A percentile compares a stretch with the other conserved stretches of the same genome.
phyloP scores from a whole-genome alignment of 768 basidiomycete genomes.

The Neoboletus magnificus region DNA sequence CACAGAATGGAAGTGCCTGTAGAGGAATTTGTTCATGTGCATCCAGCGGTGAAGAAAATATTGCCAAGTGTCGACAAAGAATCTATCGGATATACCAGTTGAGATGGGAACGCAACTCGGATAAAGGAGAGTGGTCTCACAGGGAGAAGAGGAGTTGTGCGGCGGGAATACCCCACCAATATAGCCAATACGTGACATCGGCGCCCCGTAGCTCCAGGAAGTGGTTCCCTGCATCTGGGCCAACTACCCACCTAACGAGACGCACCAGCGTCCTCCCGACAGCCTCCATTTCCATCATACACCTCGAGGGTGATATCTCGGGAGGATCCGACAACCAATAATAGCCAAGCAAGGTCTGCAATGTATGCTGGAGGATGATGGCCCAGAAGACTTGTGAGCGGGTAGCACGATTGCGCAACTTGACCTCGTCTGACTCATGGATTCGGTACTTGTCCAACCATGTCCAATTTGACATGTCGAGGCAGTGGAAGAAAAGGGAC shows the following conservation, averaged over 20 bases:
- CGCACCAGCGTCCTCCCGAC: conserved; percentile 41
- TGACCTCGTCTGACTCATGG: conserved; percentile 82
- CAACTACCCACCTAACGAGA: conserved; percentile 38
- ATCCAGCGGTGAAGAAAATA: conserved; percentile 92
- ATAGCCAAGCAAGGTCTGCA: conserved; percentile 78
- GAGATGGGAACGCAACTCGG: neutral
- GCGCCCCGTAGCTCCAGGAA: conserved; percentile 38
- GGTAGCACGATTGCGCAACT: conserved; percentile 69
- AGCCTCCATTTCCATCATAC: conserved; percentile 42
- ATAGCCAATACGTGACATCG: conserved; percentile 58
- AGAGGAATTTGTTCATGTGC: conserved; percentile 89
- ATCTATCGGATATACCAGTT: conserved; percentile 45
- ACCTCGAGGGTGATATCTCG: conserved; percentile 31
- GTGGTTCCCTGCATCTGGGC: conserved; percentile 36
- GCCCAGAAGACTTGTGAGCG: conserved; percentile 69
- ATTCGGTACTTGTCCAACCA: conserved; percentile 83
- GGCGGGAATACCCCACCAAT: conserved; percentile 91
- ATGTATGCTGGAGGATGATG: conserved; percentile 79
- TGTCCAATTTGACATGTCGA: conserved; percentile 76
- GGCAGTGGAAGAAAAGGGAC: conserved; percentile 73
- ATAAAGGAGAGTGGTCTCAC: conserved; percentile 48
- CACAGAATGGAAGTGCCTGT: conserved; percentile 87
- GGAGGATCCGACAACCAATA: conserved; percentile 56
- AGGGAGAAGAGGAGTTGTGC: conserved; percentile 74
- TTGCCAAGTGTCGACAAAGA: conserved; percentile 96